Base-by-base conservation (phyloP, 305 asterid genomes). In the Ilex paraguariensis region DNA sequence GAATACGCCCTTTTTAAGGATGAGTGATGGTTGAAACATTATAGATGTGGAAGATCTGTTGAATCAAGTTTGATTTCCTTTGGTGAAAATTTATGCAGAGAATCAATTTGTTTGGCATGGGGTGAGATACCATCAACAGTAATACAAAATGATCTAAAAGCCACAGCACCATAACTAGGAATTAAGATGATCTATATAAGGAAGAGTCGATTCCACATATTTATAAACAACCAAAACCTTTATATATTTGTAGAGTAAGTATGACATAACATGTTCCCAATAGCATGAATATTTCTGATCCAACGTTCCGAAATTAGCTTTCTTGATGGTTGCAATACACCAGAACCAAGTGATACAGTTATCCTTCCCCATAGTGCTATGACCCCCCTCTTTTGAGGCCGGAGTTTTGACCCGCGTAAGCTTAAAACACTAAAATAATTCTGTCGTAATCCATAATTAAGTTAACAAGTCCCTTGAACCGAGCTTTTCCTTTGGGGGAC, bases 261-360 rank as follows among this genome's bases (percentile, higher is more conserved):
- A 59, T 62, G 68, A 59, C 64, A 62, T 68, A 72, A 79, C 64
- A 53, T 21, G n/a, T 73, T 68, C 46, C 60, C 50, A 65, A 59
- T 64, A 73, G 28, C 68, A 75, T 56, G 74, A 76, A 72, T 69
- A 33, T 51, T 69, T 32, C 60, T 21, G 48, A 69, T 70, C 81
- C 81, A 74, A 57, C 60, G 28, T 63, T 49, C 62, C 59, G 40
- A 63, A 81, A 61, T 77, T 77, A 76, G 61, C 52, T 62, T 63
- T 49, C 39, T 59, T 64, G 40, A 52, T 54, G 51, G 54, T 58
- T 52, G 46, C 52, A 3, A 4, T 46, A 5, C 9, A 13, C 4
- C 4, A 11, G 52, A 10, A 46, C 15, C 11, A 46, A 3, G 12
- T 36, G 42, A 36, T 8, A 21, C 28, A 21, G 28, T 21, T 21